Evolutionary conservation across 2,329 filamentous ascomycete genomes (phyloP).

Genomic region (Calonectria hawksworthii): DNA sequence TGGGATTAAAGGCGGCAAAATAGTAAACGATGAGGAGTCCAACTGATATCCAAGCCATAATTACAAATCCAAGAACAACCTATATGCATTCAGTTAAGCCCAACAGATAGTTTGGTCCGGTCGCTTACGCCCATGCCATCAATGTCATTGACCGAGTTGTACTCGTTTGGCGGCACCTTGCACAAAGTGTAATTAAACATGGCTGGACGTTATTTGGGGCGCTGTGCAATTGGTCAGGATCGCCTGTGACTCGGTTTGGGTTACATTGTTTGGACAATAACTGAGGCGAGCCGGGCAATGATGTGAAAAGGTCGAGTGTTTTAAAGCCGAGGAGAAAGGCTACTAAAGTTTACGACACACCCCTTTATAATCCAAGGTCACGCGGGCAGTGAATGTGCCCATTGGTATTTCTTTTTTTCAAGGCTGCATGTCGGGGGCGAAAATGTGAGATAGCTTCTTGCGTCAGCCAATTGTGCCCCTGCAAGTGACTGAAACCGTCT

Average conservation of each 20-base stretch:
- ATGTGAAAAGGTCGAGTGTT: not conserved
- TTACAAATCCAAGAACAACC: not conserved
- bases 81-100: not conserved
- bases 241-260: not conserved
- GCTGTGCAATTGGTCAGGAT: not conserved
- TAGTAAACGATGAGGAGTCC: not conserved
- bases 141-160: not conserved
- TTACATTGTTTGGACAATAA: not conserved
- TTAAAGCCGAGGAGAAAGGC: not conserved
- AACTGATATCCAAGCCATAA: not conserved
- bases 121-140: not conserved
- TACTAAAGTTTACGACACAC: not conserved
- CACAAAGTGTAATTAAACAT: not conserved
- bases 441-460: not conserved
- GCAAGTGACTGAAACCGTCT: not conserved
- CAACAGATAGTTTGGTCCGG: not conserved
- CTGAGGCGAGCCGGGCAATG: not conserved
- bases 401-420: not conserved
- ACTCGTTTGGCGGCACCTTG: not conserved
- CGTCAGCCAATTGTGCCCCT: not conserved
- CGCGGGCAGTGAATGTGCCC: not conserved
- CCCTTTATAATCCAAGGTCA: not conserved
- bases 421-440: not conserved
- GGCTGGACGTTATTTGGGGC: not conserved
- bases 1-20: not conserved